Percentiles rank a stretch among this genome's conserved stretches.
These are phyloP conservation scores for Cyclotella atomus DNA, from an alignment of 108 stramenopile species.

Conservation along the genomic window DNA sequence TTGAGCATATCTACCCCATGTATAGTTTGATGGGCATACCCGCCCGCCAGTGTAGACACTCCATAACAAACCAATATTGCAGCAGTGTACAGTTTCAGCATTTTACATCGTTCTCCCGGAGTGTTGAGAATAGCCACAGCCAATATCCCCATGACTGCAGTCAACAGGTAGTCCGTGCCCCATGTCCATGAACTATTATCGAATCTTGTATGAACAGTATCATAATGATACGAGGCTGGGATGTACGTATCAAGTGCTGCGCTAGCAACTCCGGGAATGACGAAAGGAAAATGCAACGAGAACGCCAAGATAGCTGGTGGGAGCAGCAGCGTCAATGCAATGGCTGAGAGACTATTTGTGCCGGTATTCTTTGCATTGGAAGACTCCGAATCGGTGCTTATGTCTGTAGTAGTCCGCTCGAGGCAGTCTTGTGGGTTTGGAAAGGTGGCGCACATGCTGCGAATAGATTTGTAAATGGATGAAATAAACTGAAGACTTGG, in stretches of 20 bases:
- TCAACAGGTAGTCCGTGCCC: constrained; percentile 80
- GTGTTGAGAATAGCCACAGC: background rate
- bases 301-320: constrained; percentile 15
- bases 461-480: too few species aligned
- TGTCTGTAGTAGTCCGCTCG: background rate
- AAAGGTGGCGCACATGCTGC: background rate
- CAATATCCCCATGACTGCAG: constrained; percentile 59
- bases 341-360: background rate
- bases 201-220: constrained; percentile 56
- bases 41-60: constrained; percentile 70
- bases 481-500: too few species aligned
- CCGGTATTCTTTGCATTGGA: background rate
- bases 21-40: constrained; percentile 71
- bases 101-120: constrained; percentile 13
- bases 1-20: constrained; percentile 43
- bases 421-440: constrained; percentile 4
- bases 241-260: constrained; percentile 59
- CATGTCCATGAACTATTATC: constrained; percentile 86
- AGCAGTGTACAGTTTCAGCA: constrained; percentile 4
- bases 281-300: constrained; percentile 45
- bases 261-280: constrained; percentile 55
- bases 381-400: background rate
- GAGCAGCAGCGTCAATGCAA: background rate
- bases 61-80: constrained; percentile 64
- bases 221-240: constrained; percentile 62